Conservation (phyloP, 768 basidiomycete genomes). For the Coprinopsis strossmayeri region DNA sequence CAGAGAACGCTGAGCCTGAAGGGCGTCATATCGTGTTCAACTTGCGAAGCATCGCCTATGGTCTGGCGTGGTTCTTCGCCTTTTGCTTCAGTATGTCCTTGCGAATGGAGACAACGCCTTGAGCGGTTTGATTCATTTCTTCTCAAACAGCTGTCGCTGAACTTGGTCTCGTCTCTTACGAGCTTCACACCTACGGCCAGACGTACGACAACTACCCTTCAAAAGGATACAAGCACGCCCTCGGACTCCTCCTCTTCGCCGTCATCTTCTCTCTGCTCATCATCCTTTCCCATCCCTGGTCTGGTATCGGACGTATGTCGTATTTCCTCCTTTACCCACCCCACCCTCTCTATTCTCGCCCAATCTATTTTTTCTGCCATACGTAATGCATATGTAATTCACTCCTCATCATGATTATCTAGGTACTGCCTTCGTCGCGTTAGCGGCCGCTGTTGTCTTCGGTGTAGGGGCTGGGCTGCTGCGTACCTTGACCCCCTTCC, state of each 20-base stretch:
- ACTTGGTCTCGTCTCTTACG: constrained; percentile 24
- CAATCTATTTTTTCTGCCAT: no score
- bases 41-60: no score
- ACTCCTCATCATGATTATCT: neutral
- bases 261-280: constrained; percentile 20
- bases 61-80: no score
- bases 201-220: constrained; percentile 20
- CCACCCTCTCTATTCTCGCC: no score
- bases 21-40: no score
- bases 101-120: no score
- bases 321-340: neutral
- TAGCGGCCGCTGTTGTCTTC: constrained; percentile 25
- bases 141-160: constrained; percentile 22
- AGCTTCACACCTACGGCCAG: constrained; percentile 25
- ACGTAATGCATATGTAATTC: neutral
- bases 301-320: constrained; percentile 19
- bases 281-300: constrained; percentile 20
- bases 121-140: no score
- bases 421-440: constrained; percentile 21
- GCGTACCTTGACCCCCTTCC: constrained; percentile 20
- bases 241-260: constrained; percentile 23
- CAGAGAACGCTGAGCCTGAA: no score
- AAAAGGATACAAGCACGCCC: constrained; percentile 21
- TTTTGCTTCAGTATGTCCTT: no score
- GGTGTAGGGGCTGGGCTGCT: constrained; percentile 25